Conservation (phyloP, 305 asterid species). For the Nicotiana rustica region DNA sequence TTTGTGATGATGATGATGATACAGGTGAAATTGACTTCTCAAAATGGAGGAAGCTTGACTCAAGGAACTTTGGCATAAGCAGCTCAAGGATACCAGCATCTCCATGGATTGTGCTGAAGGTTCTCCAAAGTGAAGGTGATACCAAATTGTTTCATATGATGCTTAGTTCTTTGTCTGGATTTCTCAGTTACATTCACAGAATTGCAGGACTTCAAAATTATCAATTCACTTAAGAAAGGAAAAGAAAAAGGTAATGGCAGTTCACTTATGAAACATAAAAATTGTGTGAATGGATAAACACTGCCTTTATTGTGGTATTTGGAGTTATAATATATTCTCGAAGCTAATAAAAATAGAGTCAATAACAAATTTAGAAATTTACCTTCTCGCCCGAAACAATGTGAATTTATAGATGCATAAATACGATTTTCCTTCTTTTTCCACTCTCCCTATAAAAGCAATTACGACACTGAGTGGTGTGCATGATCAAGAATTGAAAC, state of each 20-base stretch:
- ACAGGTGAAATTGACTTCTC: slow-evolving; percentile 56
- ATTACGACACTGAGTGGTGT: neutral
- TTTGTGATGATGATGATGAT: slow-evolving; percentile 27
- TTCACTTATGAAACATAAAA: no score
- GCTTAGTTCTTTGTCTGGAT: slow-evolving; percentile 7
- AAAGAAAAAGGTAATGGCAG: no score
- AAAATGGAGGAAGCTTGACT: slow-evolving; percentile 73
- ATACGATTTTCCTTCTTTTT: neutral
- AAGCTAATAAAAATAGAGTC: no score
- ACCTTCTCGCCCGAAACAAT: neutral
- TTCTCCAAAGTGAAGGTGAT: slow-evolving; percentile 67
- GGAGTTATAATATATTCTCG: neutral
- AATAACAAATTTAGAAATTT: neutral
- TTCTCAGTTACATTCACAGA: neutral
- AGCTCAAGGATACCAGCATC: slow-evolving; percentile 59
- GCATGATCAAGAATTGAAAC: neutral
- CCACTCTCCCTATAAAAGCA: neutral
- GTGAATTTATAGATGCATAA: neutral
- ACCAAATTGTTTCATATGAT: neutral
- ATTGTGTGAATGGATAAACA: no score
- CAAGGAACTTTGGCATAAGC: slow-evolving; percentile 65
- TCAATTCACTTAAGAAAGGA: neutral
- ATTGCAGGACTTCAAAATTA: neutral
- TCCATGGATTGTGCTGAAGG: slow-evolving; percentile 61
- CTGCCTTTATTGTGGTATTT: neutral